Conservation (phyloP, 2,329 filamentous ascomycete genomes). For the Xylariaceae sp. region DNA sequence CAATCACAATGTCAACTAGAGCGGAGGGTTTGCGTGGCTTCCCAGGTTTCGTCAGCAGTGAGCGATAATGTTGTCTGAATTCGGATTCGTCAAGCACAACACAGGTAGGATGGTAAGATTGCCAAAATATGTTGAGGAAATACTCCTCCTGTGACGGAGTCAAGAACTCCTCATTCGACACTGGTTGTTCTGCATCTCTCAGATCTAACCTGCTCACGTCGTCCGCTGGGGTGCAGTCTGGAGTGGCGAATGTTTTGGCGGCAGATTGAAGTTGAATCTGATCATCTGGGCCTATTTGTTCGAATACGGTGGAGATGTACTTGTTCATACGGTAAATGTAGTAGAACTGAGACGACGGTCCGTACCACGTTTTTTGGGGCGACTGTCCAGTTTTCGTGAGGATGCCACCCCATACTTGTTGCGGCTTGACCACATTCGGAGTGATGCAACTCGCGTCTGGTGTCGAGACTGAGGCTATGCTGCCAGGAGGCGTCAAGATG, state of each 20-base stretch:
- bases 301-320: slow-evolving; percentile 34
- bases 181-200: slow-evolving; percentile 13
- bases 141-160: slow-evolving; percentile 44
- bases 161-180: slow-evolving; percentile 30
- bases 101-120: slow-evolving; percentile 41
- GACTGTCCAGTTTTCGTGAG: slow-evolving; percentile 34
- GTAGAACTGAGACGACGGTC: slow-evolving; percentile 41
- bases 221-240: slow-evolving; percentile 18
- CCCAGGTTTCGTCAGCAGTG: slow-evolving; percentile 35
- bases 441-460: slow-evolving; percentile 2
- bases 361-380: slow-evolving; percentile 38
- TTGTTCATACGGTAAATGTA: slow-evolving; percentile 40
- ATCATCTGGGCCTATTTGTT: slow-evolving; percentile 31
- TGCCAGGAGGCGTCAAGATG: slow-evolving; percentile 16
- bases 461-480: slow-evolving; percentile 11
- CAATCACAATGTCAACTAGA: slow-evolving; percentile 51
- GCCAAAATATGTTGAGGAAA: slow-evolving; percentile 48
- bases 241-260: slow-evolving; percentile 19
- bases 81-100: slow-evolving; percentile 44
- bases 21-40: slow-evolving; percentile 42
- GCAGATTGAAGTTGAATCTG: slow-evolving; percentile 32
- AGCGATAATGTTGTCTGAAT: slow-evolving; percentile 43
- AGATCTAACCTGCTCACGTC: slow-evolving; percentile 15
- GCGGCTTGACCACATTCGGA: not conserved
- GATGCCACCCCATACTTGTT: slow-evolving; percentile 35